Evolutionary conservation across 2,329 filamentous ascomycete species (phyloP), one percentile per base, ranked within the genome.

Genomic region (Aspergillus clavatus): DNA sequence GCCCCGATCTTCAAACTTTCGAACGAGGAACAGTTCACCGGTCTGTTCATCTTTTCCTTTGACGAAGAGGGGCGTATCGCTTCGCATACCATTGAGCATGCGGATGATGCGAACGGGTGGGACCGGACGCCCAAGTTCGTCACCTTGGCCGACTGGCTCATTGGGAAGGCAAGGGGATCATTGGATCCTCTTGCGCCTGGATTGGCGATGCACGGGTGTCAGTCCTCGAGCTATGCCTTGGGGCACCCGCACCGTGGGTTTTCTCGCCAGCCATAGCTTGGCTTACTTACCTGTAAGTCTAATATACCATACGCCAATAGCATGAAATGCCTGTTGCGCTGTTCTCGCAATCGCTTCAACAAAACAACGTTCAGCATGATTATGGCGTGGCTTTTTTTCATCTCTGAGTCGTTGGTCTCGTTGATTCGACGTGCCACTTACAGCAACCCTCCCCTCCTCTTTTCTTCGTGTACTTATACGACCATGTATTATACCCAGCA

Each of bases 31-130:
- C 86, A 90, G 60, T 97, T 97, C 57, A 87, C 83, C 1, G 93
- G 93, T 0, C 69, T 97, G 8, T 98, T 97, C 68, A 84, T 95
- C 47, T 98, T 98, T 65, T 88, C 95, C 54, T 98, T 98, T 64
- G 93, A 97, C 61, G 77, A 82, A 38, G 80, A 95, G 58, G 93
- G 93, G 1, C 78, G 89, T 52, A 82, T 98, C 27, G 70, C 86
- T 38, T 89, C 82, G 55, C 93, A 97, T 67, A 95, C 88, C 0
- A 97, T 98, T 59, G 93, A 98, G 70, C 87, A 95, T 69, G 86
- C 87, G 1, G 86, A 96, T 58, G 84, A 93, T 59, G 83, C 84
- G 12, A 81, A 84, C 29, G 82, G 88, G 48, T 94, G 86, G 82
- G 90, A 96, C 58, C 82, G 81, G 51, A 89, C 87, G 21, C 84